Evolutionary conservation across 2,329 filamentous ascomycete genomes (phyloP), one percentile per base, ranked within the genome.

Genomic region (Fusarium anthophilum): DNA sequence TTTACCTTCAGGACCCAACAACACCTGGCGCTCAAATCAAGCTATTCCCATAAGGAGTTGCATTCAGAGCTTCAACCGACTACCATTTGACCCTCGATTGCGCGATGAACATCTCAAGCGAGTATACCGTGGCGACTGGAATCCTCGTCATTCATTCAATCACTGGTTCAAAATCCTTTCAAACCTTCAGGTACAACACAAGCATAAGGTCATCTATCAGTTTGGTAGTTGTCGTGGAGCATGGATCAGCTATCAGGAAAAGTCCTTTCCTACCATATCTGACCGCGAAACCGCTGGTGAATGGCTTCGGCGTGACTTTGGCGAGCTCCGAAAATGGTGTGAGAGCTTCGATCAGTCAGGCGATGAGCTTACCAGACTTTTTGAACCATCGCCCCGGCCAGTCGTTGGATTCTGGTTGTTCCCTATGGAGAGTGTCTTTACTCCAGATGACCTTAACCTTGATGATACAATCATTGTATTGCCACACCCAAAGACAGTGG

Each of bases 381-480:
- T 50, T 6, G 47, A 48, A 15, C 5, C 2, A 22, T 37, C 32
- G 0, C 47, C 28, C 2, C 50, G 2, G 15, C 50, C 45, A 8
- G 63, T 44, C 22, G 1, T 56, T 8, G 66, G 63, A 8, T 68
- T 68, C 22, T 69, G 66, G 63, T 7, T 68, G 2, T 69, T 69
- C 26, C 51, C 50, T 5, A 50, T 50, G 28, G 28, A 50, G 22
- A 50, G 15, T 24, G 2, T 32, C 47, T 32, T 50, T 3, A 18
- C 79, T 66, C 70, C 82, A 15, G 74, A 80, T 9, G 77, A 56
- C 0, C 2, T 9, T 8, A 8, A 50, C 10, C 6, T 45, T 13
- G 1, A 45, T 18, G 17, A 26, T 44, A 44, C 15, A 26, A 6
- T 0, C 1, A 12, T 2, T 44, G 0, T 1, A 44, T 18, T 1